These are phyloP conservation scores for Taxawa tesnikishii DNA, from an alignment of 2,329 filamentous ascomycete genomes.

Conservation along the genomic window DNA sequence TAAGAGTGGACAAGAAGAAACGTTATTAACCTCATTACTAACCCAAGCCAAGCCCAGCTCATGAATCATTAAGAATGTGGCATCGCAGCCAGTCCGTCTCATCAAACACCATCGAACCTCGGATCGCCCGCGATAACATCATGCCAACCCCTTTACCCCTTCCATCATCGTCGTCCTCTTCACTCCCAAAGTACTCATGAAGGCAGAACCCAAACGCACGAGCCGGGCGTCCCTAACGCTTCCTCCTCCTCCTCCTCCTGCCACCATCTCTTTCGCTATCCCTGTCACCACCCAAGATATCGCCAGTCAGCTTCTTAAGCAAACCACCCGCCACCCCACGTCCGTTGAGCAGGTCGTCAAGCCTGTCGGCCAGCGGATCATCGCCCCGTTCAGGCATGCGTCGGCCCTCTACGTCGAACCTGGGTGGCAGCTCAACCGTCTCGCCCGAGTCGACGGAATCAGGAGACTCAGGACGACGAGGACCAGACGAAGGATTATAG, in stretches of 20 bases:
- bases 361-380: conserved; percentile 16
- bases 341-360: conserved; percentile 18
- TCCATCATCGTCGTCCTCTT: too few relatives aligned
- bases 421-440: conserved; percentile 22
- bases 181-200: too few relatives aligned
- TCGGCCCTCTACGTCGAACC: conserved; percentile 23
- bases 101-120: too few relatives aligned
- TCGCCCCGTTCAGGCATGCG: conserved; percentile 15
- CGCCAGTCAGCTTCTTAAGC: conserved; percentile 14
- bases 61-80: too few relatives aligned
- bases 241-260: conserved; percentile 38
- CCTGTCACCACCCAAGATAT: conserved; percentile 5
- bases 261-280: conserved; percentile 3
- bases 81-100: too few relatives aligned
- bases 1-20: too few relatives aligned
- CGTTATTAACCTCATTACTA: too few relatives aligned
- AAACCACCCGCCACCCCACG: conserved; percentile 15
- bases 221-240: too few relatives aligned
- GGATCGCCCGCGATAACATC: too few relatives aligned
- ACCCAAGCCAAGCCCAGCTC: too few relatives aligned
- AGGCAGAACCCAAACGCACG: too few relatives aligned
- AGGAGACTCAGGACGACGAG: conserved; percentile 5
- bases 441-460: conserved; percentile 12
- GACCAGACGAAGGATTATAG: neutral
- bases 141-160: too few relatives aligned